Conservation (phyloP, 768 basidiomycete genomes). For the Panaeolus cyanescens region DNA sequence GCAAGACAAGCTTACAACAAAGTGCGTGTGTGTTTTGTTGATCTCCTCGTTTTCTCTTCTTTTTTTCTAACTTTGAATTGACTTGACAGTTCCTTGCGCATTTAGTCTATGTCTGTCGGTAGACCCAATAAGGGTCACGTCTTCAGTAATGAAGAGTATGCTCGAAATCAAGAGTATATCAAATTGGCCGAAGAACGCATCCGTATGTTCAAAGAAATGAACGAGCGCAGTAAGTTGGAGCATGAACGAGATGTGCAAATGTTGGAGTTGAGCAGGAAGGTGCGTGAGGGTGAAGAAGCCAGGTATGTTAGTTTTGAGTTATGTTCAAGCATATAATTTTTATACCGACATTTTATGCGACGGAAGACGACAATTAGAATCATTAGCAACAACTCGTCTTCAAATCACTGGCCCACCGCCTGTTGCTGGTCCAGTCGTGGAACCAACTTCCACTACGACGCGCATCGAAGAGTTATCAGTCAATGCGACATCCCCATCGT, state of each 20-base stretch:
- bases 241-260: slow-evolving; percentile 8
- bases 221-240: not conserved
- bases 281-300: slow-evolving; percentile 47
- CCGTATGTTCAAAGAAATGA: slow-evolving; percentile 26
- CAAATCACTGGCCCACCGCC: not conserved
- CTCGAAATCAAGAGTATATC: slow-evolving; percentile 26
- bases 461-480: slow-evolving; percentile 11
- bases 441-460: slow-evolving; percentile 9
- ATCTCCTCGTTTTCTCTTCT: not conserved
- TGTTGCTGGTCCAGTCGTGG: not conserved
- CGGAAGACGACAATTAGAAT: not conserved
- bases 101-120: slow-evolving; percentile 20
- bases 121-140: slow-evolving; percentile 12
- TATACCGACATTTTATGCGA: not conserved
- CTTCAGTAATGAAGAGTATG: slow-evolving; percentile 31
- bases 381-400: not conserved
- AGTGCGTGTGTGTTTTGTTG: slow-evolving; percentile 5
- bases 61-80: not conserved
- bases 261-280: slow-evolving; percentile 19
- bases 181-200: slow-evolving; percentile 37
- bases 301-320: slow-evolving; percentile 24
- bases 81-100: not conserved
- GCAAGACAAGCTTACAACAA: too few relatives aligned
- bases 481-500: not conserved
- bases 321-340: not conserved